A percentile compares a stretch with the other conserved stretches of the same genome.
phyloP scores from a whole-genome alignment of 2,329 filamentous ascomycete genomes.

The Trichoderma arundinaceum region DNA sequence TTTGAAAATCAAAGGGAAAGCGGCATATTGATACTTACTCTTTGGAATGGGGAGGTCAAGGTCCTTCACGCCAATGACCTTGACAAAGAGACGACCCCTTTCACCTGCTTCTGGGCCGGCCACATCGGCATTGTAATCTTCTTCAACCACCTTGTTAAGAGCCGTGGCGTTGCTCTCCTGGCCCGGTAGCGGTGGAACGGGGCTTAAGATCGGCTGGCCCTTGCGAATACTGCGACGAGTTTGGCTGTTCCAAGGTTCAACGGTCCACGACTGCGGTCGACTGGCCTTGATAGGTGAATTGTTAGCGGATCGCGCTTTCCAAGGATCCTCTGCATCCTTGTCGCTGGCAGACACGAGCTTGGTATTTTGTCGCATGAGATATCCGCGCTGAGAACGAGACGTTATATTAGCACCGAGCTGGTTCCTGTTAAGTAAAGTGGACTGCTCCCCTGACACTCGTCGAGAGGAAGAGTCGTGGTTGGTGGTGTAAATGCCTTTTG shows the following conservation, averaged over 20 bases:
- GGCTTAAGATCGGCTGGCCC: conserved; percentile 55
- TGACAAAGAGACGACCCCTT: conserved; percentile 90
- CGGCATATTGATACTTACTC: conserved; percentile 62
- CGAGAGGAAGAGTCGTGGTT: conserved; percentile 40
- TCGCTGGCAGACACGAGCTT: conserved; percentile 95
- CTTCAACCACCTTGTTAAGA: conserved; percentile 71
- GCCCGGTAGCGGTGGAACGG: conserved; percentile 83
- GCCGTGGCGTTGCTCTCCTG: conserved; percentile 79
- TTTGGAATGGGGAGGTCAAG: conserved; percentile 88
- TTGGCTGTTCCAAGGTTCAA: conserved; percentile 94
- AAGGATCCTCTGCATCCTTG: conserved; percentile 64
- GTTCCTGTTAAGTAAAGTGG: conserved; percentile 30
- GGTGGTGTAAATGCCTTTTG: conserved; percentile 29
- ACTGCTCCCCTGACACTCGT: conserved; percentile 52
- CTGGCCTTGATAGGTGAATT: conserved; percentile 75
- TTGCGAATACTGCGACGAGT: conserved; percentile 68
- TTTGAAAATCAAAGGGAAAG: neutral
- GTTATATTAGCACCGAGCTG: conserved; percentile 66
- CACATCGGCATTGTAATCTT: conserved; percentile 63
- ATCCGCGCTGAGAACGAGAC: conserved; percentile 82
- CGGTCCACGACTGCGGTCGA: conserved; percentile 91
- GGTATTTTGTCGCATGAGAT: conserved; percentile 97
- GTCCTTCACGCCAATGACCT: conserved; percentile 98
- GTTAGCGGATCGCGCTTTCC: conserved; percentile 64
- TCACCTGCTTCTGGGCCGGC: conserved; percentile 79